Conservation (phyloP, 148 eudicot species). For the Fagopyrum tataricum region DNA sequence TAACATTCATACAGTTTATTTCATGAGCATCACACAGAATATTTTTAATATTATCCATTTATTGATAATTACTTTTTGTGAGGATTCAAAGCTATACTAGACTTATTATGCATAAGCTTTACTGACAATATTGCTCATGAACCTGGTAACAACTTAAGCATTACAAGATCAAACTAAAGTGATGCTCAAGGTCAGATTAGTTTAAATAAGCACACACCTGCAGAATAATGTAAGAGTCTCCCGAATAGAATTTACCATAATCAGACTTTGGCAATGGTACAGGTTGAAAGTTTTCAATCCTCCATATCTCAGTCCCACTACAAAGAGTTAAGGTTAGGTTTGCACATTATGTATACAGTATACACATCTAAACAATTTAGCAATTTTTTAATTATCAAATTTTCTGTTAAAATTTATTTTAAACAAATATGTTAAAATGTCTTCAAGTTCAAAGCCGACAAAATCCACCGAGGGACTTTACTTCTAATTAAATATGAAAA, state of each 20-base stretch:
- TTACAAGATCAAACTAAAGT: neutral
- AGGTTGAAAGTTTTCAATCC: slow-evolving; percentile 86
- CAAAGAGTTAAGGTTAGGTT: slow-evolving; percentile 43
- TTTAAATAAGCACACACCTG: slow-evolving; percentile 27
- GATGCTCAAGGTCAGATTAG: neutral
- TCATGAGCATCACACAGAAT: neutral
- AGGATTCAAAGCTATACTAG: neutral
- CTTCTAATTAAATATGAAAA: slow-evolving; percentile 13
- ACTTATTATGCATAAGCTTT: too few species aligned
- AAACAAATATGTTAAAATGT: too few species aligned
- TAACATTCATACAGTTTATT: neutral
- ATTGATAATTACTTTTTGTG: neutral
- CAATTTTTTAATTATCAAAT: neutral
- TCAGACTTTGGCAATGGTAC: slow-evolving; percentile 88
- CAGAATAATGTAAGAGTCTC: slow-evolving; percentile 87
- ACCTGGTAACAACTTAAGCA: neutral
- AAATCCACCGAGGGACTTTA: neutral
- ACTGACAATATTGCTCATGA: neutral
- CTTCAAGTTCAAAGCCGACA: neutral
- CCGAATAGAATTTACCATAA: slow-evolving; percentile 81
- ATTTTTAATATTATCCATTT: neutral
- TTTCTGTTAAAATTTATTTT: neutral
- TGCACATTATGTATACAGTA: neutral
- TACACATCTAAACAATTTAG: neutral
- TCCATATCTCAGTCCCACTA: slow-evolving; percentile 95